Percentiles rank a stretch among this genome's conserved stretches.
Evolutionary conservation across 208 protist species (phyloP).

Genomic region (Herpetomonas tarakana): DNA sequence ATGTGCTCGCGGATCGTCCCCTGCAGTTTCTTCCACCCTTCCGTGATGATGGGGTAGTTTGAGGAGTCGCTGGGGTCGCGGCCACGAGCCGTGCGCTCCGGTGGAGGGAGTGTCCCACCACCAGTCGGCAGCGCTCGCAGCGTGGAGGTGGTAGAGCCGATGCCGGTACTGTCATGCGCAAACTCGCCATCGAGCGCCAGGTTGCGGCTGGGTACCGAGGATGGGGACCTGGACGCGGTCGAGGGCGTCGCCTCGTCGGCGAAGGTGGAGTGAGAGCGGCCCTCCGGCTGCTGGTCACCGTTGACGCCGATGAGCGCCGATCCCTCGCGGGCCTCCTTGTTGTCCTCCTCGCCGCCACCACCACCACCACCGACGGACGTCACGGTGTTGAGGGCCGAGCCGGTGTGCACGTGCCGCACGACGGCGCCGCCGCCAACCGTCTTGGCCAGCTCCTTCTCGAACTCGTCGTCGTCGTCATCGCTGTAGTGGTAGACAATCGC

Average conservation of each 20-base stretch:
- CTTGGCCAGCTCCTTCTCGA: background rate
- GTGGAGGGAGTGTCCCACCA: too few relatives aligned
- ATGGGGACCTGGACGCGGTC: background rate
- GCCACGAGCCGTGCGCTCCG: background rate
- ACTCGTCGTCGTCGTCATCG: background rate
- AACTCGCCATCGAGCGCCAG: background rate
- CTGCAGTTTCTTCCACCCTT: constrained; percentile 33
- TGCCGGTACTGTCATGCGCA: background rate
- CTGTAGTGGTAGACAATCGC: background rate
- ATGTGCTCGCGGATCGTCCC: constrained; percentile 25
- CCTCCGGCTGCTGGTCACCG: background rate
- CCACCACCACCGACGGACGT: background rate
- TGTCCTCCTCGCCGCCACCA: background rate
- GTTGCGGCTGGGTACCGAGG: background rate
- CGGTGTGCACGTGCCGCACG: background rate
- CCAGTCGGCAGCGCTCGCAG: too few relatives aligned
- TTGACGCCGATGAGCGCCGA: too few relatives aligned
- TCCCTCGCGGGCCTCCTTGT: background rate
- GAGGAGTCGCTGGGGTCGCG: constrained; percentile 4
- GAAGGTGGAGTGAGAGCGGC: background rate
- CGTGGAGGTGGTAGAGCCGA: constrained; percentile 3
- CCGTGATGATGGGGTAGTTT: constrained; percentile 28
- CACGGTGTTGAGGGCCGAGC: background rate
- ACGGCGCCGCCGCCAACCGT: background rate
- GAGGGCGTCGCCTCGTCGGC: background rate